A percentile compares a stretch with the other conserved stretches of the same genome.
phyloP scores from a whole-genome alignment of 2,329 filamentous ascomycete species.

The Talaromyces sp. region DNA sequence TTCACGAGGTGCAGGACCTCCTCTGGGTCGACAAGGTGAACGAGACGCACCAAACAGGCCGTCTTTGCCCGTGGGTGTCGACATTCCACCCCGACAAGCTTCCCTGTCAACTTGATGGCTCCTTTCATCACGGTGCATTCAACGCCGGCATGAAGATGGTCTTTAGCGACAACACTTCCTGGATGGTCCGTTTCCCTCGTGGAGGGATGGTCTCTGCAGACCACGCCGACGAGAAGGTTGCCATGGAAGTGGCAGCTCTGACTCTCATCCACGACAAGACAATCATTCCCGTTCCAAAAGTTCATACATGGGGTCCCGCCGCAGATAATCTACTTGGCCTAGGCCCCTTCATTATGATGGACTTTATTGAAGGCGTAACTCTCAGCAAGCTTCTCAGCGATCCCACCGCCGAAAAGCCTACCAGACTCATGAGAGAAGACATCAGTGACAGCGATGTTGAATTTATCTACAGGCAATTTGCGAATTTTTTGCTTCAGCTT shows the following conservation, averaged over 20 bases:
- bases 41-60: not conserved
- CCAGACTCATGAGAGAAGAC: constrained; percentile 2
- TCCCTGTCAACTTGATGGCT: constrained; percentile 26
- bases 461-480: constrained; percentile 1
- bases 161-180: constrained; percentile 23
- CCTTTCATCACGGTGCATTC: constrained; percentile 28
- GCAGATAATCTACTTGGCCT: not conserved
- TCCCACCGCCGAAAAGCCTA: not conserved
- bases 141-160: constrained; percentile 30
- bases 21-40: constrained; percentile 7
- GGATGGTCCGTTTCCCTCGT: constrained; percentile 28
- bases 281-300: not conserved
- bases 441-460: not conserved
- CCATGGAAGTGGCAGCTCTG: not conserved
- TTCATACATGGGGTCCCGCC: not conserved
- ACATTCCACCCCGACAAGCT: constrained; percentile 29
- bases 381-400: not conserved
- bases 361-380: not conserved
- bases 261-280: not conserved
- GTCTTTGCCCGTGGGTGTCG: constrained; percentile 23
- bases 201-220: constrained; percentile 22
- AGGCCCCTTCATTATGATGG: constrained; percentile 4
- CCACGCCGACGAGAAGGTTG: constrained; percentile 16
- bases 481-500: not conserved
- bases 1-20: not conserved